These are phyloP conservation scores for Solanum paucissectum DNA, from an alignment of 257 asterid species.

Conservation along the genomic window DNA sequence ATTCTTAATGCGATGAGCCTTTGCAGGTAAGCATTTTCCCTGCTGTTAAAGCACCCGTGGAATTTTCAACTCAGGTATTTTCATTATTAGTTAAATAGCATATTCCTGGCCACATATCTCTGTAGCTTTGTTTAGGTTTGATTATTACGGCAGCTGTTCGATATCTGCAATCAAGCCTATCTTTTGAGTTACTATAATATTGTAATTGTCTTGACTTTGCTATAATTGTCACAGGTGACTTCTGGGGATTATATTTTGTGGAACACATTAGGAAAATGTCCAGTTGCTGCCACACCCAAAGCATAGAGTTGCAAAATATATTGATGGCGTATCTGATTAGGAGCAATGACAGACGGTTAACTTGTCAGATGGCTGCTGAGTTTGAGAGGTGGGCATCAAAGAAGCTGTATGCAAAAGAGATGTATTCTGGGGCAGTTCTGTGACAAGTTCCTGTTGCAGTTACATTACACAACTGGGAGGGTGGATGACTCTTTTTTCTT, in stretches of 20 bases:
- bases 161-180: neutral
- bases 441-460: neutral
- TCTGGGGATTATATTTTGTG: conserved; percentile 92
- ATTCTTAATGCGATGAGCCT: neutral
- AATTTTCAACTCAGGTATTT: conserved; percentile 76
- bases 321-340: neutral
- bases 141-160: neutral
- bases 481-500: neutral
- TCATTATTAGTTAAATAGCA: neutral
- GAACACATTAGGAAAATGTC: conserved; percentile 91
- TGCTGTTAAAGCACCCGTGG: conserved; percentile 81
- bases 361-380: neutral
- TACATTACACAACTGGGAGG: neutral
- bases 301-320: conserved; percentile 10
- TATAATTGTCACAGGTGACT: conserved; percentile 40
- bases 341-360: neutral
- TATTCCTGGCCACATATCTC: neutral
- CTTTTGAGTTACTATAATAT: neutral
- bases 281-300: conserved; percentile 64
- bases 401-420: neutral
- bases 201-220: neutral
- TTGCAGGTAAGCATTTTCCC: conserved; percentile 86
- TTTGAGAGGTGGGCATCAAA: neutral
- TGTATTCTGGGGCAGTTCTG: neutral
- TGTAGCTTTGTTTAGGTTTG: neutral